phyloP scores from a whole-genome alignment of 2,329 filamentous ascomycete species.

The Talaromyces funiculosus region DNA sequence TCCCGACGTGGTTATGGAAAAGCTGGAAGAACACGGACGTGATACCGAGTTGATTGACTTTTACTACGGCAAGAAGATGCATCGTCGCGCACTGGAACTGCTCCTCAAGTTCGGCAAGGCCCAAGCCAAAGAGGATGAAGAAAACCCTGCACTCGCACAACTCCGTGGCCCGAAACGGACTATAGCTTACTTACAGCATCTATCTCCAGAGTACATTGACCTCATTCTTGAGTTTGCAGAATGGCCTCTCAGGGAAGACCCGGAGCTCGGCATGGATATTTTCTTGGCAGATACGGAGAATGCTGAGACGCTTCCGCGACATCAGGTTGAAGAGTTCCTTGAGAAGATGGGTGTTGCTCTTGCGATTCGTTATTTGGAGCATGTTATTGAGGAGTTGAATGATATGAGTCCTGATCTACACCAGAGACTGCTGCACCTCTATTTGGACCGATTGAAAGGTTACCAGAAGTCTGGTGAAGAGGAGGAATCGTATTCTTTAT shows the following conservation, averaged over 20 bases:
- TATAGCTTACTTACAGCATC: conserved; percentile 80
- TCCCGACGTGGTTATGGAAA: conserved; percentile 88
- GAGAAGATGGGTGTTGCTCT: conserved; percentile 62
- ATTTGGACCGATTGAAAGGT: conserved; percentile 51
- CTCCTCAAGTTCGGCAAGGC: conserved; percentile 70
- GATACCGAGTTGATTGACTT: conserved; percentile 98
- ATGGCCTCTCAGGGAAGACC: conserved; percentile 73
- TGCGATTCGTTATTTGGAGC: conserved; percentile 79
- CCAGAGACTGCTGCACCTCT: conserved; percentile 71
- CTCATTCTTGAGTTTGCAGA: conserved; percentile 85
- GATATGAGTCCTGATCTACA: conserved; percentile 84
- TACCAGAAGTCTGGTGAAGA: conserved; percentile 36
- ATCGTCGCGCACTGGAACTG: conserved; percentile 77
- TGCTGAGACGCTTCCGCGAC: conserved; percentile 78
- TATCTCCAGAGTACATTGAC: conserved; percentile 82
- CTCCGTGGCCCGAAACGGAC: conserved; percentile 79
- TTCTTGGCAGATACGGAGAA: conserved; percentile 93
- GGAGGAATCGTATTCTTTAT: conserved; percentile 43
- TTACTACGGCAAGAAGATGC: conserved; percentile 88
- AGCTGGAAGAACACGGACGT: conserved; percentile 77
- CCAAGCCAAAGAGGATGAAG: conserved; percentile 30
- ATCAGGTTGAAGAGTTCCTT: conserved; percentile 69
- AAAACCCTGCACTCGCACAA: conserved; percentile 38
- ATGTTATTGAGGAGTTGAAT: conserved; percentile 80
- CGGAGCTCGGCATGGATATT: conserved; percentile 79